Base-by-base conservation (phyloP, 495 filamentous ascomycete species). In the Talaromyces borbonicus region DNA sequence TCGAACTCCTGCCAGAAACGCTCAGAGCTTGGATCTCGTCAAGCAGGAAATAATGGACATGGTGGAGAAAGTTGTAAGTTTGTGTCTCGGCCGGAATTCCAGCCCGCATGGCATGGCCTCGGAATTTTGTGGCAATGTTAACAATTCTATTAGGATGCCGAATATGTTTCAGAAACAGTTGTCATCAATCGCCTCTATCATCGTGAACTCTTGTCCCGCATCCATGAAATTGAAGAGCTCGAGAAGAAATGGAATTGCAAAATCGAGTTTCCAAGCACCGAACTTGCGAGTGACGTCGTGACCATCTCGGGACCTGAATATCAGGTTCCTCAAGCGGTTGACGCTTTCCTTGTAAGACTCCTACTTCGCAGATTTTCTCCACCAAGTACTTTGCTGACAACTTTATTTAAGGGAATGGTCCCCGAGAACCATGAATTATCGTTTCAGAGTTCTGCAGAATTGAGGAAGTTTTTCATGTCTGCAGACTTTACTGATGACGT, bases 211-310 rank as follows among this genome's bases (percentile, higher is more conserved):
- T 80, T 96, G 57, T 73, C 83, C 47, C 87, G 88, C 37, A 83
- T 96, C 52, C 63, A 74, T 26, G 82, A 95, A 57, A 85, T 99
- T 45, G 90, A 97, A 50, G 87, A 90, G 54, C 74, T 97, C 18
- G 93, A 97, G 71, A 90, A 90, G 73, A 93, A 90, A 61, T 96
- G 87, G 86, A 95, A 95, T 60, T 96, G 92, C 80, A 95, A 95
- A 69, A 86, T 97, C 56, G 81, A 85, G 51, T 97, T 97, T 59
- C 93, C 92, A 8, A 95, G 87, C 65, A 96, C 92, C 14, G 92
- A 99, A 62, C 83, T 88, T 64, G 93, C 92, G 22, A 97, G 90
- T 60, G 93, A 99, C 63, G 81, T 90, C 55, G 85, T 99, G 50
- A 90, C 83, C 5, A 88, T 97, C 48, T 89, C 90, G 33, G 92